These are phyloP conservation scores for Pythium insidiosum DNA, from an alignment of 352 stramenopile species.

Conservation along the genomic window DNA sequence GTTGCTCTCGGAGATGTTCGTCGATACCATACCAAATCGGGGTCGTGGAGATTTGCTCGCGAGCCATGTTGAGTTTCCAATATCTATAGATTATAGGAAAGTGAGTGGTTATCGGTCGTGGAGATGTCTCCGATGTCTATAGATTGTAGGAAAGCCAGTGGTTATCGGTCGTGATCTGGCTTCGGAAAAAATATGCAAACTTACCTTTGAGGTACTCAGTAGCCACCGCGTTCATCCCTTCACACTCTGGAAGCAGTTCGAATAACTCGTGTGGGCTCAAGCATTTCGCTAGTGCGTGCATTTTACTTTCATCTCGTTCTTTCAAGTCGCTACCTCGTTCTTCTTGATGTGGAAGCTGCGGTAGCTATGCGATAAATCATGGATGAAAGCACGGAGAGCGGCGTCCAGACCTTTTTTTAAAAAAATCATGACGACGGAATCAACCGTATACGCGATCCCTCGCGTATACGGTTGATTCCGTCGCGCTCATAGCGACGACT, in stretches of 20 bases:
- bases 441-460: too few species aligned
- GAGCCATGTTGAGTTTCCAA: not conserved
- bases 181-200: not conserved
- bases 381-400: not conserved
- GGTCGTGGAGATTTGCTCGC: slow-evolving; percentile 1
- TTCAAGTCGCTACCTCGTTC: slow-evolving; percentile 6
- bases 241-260: not conserved
- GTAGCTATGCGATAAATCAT: slow-evolving; percentile 4
- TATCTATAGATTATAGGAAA: not conserved
- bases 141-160: not conserved
- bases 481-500: too few species aligned
- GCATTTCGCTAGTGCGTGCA: not conserved
- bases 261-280: not conserved
- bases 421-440: slow-evolving; percentile 4
- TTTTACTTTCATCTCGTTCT: slow-evolving; percentile 6
- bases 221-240: not conserved
- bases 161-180: not conserved
- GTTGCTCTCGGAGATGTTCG: slow-evolving; percentile 8
- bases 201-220: slow-evolving; percentile 2
- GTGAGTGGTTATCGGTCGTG: not conserved
- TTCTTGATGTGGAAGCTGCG: slow-evolving; percentile 11
- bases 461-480: too few species aligned
- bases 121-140: not conserved
- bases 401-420: slow-evolving; percentile 6
- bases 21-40: slow-evolving; percentile 7